A percentile compares a stretch with the other conserved stretches of the same genome.
These are phyloP conservation scores for Phlebopus sp. DNA, from an alignment of 1,284 basidiomycete genomes.

Conservation along the genomic window DNA sequence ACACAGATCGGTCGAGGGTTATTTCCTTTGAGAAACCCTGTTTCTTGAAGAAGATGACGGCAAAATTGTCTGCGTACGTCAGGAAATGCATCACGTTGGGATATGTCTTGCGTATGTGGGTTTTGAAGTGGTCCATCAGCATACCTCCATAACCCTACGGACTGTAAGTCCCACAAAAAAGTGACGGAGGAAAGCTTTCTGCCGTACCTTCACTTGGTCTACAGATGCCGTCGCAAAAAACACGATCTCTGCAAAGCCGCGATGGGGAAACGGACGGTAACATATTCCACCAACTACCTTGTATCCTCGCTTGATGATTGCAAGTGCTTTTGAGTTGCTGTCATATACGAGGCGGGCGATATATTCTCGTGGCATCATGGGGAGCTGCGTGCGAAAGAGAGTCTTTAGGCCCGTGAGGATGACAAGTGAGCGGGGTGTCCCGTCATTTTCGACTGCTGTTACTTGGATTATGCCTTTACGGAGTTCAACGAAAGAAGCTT, in stretches of 20 bases:
- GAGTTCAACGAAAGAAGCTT: constrained; percentile 82
- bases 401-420: constrained; percentile 94
- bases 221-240: constrained; percentile 98
- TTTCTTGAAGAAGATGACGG: constrained; percentile 98
- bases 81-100: constrained; percentile 91
- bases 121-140: constrained; percentile 99
- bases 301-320: constrained; percentile 93
- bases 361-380: constrained; percentile 99
- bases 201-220: constrained; percentile 92
- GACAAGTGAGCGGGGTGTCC: constrained; percentile 72
- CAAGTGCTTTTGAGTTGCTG: constrained; percentile 86
- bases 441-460: constrained; percentile 84
- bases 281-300: constrained; percentile 99
- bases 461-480: constrained; percentile 84
- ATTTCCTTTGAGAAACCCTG: constrained; percentile 99
- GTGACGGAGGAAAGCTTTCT: not conserved
- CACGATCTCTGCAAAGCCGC: constrained; percentile 97
- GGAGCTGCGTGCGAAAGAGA: constrained; percentile 95
- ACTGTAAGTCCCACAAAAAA: constrained; percentile 7
- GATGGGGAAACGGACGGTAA: constrained; percentile 92
- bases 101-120: constrained; percentile 81
- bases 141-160: constrained; percentile 93
- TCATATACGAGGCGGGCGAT: constrained; percentile 96
- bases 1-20: constrained; percentile 82
- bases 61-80: constrained; percentile 99